Conservation (phyloP, 1,284 basidiomycete genomes). For the Leccinum fallax region DNA sequence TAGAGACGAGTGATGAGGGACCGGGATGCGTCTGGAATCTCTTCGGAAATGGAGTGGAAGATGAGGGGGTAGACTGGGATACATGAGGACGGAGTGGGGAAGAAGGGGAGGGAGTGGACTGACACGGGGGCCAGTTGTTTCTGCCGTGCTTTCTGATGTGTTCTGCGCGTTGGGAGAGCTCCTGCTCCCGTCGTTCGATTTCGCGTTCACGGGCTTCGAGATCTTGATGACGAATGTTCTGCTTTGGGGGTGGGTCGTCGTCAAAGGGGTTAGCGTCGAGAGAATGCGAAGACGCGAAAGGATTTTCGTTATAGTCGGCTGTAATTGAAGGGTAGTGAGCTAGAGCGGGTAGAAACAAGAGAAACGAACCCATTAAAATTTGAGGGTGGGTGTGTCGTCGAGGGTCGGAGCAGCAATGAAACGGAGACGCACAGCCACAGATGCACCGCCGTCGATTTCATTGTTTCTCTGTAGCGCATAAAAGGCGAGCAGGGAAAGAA, state of each 20-base stretch:
- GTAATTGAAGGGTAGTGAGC: conserved; percentile 8
- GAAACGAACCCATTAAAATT: conserved; percentile 26
- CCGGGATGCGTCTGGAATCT: conserved; percentile 84
- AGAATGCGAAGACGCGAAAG: conserved; percentile 81
- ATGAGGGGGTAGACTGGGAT: conserved; percentile 86
- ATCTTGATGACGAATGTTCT: conserved; percentile 54
- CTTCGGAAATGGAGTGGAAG: conserved; percentile 88
- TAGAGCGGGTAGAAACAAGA: not conserved
- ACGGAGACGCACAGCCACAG: conserved; percentile 8
- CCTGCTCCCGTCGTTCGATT: conserved; percentile 75
- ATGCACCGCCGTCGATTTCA: not conserved
- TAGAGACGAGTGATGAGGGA: conserved; percentile 84
- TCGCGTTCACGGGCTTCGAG: conserved; percentile 76
- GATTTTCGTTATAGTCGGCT: conserved; percentile 62
- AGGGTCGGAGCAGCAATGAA: not conserved
- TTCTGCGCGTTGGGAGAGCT: conserved; percentile 67
- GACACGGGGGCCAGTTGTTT: conserved; percentile 90
- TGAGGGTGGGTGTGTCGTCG: not conserved
- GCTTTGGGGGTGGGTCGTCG: conserved; percentile 54
- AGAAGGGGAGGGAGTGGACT: conserved; percentile 31
- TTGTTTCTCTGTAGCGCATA: not conserved
- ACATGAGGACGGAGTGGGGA: conserved; percentile 23
- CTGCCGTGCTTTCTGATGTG: conserved; percentile 79
- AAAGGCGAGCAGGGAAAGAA: not conserved
- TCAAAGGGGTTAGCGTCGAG: conserved; percentile 85